phyloP scores from a whole-genome alignment of 768 basidiomycete species.

The Leccinum broughii region DNA sequence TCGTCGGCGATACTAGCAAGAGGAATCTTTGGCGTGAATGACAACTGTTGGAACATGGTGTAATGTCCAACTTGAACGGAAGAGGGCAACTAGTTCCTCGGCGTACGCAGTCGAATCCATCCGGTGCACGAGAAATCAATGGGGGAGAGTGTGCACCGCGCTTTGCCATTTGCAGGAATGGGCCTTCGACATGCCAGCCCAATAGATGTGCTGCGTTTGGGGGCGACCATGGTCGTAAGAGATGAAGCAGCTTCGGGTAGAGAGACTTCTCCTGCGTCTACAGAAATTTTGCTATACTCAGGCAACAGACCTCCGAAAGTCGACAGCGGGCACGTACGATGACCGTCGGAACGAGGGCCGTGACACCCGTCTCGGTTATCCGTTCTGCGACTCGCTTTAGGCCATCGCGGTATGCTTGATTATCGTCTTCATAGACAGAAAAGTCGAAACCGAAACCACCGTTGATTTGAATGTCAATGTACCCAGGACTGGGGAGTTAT shows the following conservation, averaged over 20 bases:
- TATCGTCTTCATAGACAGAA: slow-evolving; percentile 74
- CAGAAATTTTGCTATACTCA: not conserved
- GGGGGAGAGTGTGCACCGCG: slow-evolving; percentile 79
- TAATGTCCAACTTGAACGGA: too few relatives aligned
- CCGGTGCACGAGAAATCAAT: slow-evolving; percentile 59
- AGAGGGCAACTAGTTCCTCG: too few relatives aligned
- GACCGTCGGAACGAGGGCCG: slow-evolving; percentile 69
- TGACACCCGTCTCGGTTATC: slow-evolving; percentile 86
- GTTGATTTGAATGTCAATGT: slow-evolving; percentile 88
- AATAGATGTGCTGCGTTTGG: slow-evolving; percentile 68
- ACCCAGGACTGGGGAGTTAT: slow-evolving; percentile 61
- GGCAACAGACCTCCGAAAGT: not conserved
- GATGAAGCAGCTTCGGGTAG: slow-evolving; percentile 67
- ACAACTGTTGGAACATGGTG: too few relatives aligned
- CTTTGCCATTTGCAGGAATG: slow-evolving; percentile 81
- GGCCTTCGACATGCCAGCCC: slow-evolving; percentile 92
- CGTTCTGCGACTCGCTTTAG: slow-evolving; percentile 70
- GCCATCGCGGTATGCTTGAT: slow-evolving; percentile 65
- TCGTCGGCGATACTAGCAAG: too few relatives aligned
- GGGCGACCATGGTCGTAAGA: slow-evolving; percentile 68
- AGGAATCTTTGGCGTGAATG: too few relatives aligned
- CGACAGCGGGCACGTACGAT: slow-evolving; percentile 50
- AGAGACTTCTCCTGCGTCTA: slow-evolving; percentile 79
- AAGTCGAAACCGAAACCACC: slow-evolving; percentile 90
- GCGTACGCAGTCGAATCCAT: slow-evolving; percentile 47